phyloP scores from a whole-genome alignment of 768 basidiomycete genomes.

The Boletellus ananas region DNA sequence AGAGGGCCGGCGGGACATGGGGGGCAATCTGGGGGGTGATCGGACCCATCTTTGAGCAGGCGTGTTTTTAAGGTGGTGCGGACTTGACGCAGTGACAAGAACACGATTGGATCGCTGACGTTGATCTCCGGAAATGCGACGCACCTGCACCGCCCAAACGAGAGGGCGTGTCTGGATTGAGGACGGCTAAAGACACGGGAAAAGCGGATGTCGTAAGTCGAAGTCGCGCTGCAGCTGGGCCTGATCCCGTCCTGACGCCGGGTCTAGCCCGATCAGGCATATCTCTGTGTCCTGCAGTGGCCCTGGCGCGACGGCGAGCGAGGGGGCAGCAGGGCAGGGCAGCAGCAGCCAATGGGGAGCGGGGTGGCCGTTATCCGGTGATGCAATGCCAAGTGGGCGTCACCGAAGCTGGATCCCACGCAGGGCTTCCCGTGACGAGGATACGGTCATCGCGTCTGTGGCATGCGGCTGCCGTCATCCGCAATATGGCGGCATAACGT shows the following conservation, averaged over 20 bases:
- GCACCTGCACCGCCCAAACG: conserved; percentile 22
- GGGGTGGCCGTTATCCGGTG: conserved; percentile 23
- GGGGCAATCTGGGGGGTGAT: conserved; percentile 1
- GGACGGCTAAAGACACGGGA: conserved; percentile 32
- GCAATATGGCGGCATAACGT: background rate
- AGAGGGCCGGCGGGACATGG: conserved; percentile 60
- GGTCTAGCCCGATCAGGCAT: conserved; percentile 16
- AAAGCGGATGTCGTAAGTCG: conserved; percentile 36
- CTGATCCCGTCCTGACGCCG: conserved; percentile 13
- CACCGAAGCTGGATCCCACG: conserved; percentile 14
- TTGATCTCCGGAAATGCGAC: conserved; percentile 30
- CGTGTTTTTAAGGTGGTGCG: conserved; percentile 20
- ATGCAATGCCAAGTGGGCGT: conserved; percentile 14
- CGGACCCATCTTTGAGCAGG: conserved; percentile 17
- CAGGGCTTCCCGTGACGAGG: conserved; percentile 4
- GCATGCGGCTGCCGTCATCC: conserved; percentile 12
- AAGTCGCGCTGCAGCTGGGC: conserved; percentile 27
- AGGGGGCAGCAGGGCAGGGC: background rate
- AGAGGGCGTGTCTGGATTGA: conserved; percentile 15
- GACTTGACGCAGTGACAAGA: conserved; percentile 17
- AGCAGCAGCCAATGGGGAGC: conserved; percentile 7
- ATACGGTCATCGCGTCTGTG: background rate
- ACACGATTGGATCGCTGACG: conserved; percentile 19
- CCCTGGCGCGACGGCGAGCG: no score
- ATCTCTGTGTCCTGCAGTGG: no score